These are phyloP conservation scores for Anthoceros angustus DNA, from an alignment of 225 moss, liverwort and hornwort genomes.

Conservation along the genomic window DNA sequence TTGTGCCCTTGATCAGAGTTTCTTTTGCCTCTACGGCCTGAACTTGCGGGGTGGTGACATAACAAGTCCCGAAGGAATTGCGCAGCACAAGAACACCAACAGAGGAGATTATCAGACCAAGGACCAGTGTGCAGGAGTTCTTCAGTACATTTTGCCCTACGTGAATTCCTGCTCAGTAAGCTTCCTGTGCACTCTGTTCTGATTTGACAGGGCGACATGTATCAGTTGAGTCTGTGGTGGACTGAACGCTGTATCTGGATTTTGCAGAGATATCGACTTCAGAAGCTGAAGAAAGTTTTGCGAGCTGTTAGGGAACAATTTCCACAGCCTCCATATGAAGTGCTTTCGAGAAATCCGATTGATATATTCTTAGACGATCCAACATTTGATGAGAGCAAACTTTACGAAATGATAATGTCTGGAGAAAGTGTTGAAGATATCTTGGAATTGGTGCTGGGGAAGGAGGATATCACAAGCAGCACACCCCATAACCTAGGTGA, in stretches of 20 bases:
- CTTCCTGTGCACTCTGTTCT: background rate
- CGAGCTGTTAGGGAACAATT: constrained; percentile 93
- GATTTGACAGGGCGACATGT: background rate
- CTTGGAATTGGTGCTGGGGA: constrained; percentile 36
- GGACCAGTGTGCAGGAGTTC: constrained; percentile 88
- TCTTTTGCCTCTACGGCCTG: constrained; percentile 91
- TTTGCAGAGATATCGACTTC: constrained; percentile 71
- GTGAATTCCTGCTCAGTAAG: constrained; percentile 81
- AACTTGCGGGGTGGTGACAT: constrained; percentile 76
- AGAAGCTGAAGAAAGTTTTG: constrained; percentile 79
- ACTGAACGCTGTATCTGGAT: too few relatives aligned
- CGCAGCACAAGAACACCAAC: constrained; percentile 85
- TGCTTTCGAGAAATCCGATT: constrained; percentile 55
- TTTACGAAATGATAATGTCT: constrained; percentile 44
- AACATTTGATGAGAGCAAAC: constrained; percentile 58
- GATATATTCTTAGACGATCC: constrained; percentile 66
- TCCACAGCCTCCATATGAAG: constrained; percentile 48
- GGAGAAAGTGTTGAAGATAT: constrained; percentile 29
- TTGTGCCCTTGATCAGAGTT: constrained; percentile 82
- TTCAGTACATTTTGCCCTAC: constrained; percentile 89
- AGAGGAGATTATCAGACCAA: constrained; percentile 90
- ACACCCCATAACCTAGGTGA: constrained; percentile 6
- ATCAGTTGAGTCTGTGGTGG: background rate
- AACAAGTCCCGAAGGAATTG: constrained; percentile 58
- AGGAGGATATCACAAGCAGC: constrained; percentile 13